Conservation (phyloP, 2,329 filamentous ascomycete species). For the Colletotrichum destructivum region DNA sequence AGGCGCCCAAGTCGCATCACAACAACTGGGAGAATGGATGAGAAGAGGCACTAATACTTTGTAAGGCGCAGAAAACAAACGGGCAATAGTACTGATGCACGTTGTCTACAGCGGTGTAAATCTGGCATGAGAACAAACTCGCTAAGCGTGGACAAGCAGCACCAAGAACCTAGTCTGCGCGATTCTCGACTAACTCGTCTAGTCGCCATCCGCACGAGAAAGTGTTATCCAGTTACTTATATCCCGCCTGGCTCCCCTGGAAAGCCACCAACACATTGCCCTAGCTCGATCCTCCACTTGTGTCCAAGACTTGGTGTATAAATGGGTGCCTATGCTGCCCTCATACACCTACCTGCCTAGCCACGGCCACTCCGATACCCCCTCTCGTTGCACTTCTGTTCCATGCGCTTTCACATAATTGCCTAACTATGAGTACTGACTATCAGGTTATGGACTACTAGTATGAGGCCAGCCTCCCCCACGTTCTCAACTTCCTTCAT, state of each 20-base stretch:
- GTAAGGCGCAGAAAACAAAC: neutral
- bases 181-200: slow-evolving; percentile 14
- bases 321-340: neutral
- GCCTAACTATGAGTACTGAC: neutral
- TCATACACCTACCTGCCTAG: neutral
- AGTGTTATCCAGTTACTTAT: slow-evolving; percentile 32
- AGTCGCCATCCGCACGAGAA: slow-evolving; percentile 20
- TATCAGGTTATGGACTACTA: neutral
- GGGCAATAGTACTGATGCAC: neutral
- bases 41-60: neutral
- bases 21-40: too few relatives aligned
- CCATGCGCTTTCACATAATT: neutral
- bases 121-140: neutral
- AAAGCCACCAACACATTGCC: slow-evolving; percentile 6
- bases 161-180: slow-evolving; percentile 29
- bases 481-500: slow-evolving; percentile 1
- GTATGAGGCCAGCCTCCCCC: slow-evolving; percentile 16
- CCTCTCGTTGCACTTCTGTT: neutral
- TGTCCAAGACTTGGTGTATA: neutral
- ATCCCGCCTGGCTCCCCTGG: neutral
- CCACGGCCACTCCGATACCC: neutral
- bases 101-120: neutral
- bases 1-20: neutral
- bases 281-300: slow-evolving; percentile 1
- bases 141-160: neutral